phyloP scores from a whole-genome alignment of 805 yeast genomes.

The Ogataea haglerorum region DNA sequence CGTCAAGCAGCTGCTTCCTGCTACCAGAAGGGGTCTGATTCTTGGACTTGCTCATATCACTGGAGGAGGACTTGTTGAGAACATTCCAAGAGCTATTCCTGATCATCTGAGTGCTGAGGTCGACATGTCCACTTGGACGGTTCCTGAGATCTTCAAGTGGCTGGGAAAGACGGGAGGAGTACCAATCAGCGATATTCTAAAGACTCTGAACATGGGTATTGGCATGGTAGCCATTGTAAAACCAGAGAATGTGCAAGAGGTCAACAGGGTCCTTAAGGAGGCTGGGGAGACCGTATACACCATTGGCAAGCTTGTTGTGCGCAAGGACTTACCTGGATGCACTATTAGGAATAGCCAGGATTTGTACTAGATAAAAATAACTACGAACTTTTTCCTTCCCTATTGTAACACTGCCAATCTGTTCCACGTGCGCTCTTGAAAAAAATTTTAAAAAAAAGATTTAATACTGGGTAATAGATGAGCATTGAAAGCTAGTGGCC shows the following conservation, averaged over 20 bases:
- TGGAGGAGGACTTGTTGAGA: constrained; percentile 97
- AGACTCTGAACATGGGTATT: constrained; percentile 93
- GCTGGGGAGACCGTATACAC: constrained; percentile 74
- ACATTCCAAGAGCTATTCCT: constrained; percentile 94
- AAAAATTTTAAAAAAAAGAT: constrained; percentile 3
- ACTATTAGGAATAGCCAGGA: constrained; percentile 48
- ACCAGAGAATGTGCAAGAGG: constrained; percentile 58
- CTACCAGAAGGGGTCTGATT: constrained; percentile 61
- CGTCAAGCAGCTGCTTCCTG: constrained; percentile 83
- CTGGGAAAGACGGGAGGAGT: constrained; percentile 88
- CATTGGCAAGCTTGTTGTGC: constrained; percentile 57
- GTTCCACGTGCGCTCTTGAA: constrained; percentile 9
- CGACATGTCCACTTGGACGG: constrained; percentile 76
- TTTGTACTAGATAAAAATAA: constrained; percentile 31
- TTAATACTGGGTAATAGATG: constrained; percentile 1
- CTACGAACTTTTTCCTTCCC: background rate
- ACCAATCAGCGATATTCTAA: constrained; percentile 77
- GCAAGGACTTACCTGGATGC: constrained; percentile 56
- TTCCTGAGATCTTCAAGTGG: constrained; percentile 92
- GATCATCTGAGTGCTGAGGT: constrained; percentile 71
- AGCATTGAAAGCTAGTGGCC: constrained; percentile 9
- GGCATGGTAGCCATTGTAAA: constrained; percentile 93
- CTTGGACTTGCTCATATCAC: constrained; percentile 95
- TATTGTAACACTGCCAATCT: constrained; percentile 4
- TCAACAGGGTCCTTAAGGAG: constrained; percentile 48